Conservation (phyloP, 306 rosid genomes). For the Cicer cuneatum region DNA sequence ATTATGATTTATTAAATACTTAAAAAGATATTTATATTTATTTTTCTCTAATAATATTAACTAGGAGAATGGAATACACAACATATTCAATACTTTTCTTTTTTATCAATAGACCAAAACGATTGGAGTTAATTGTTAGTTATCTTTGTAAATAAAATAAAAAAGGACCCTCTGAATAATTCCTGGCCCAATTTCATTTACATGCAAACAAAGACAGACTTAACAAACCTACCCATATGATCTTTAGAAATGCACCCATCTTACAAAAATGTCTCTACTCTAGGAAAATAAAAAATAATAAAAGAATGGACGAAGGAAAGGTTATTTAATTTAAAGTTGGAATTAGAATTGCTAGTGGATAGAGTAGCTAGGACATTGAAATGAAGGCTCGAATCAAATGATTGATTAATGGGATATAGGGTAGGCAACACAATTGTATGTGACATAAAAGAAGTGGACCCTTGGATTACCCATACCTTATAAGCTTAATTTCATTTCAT, state of each 20-base stretch:
- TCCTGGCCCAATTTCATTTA: conserved; percentile 21
- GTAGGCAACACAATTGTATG: background rate
- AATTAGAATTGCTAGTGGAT: background rate
- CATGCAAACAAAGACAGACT: conserved; percentile 24
- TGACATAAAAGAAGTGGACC: conserved; percentile 46
- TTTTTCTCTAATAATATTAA: no score
- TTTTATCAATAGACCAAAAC: no score
- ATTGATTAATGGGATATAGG: background rate
- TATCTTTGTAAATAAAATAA: conserved; percentile 5
- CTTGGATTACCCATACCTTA: conserved; percentile 3
- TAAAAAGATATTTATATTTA: no score
- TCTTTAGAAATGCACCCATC: background rate
- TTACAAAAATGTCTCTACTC: background rate
- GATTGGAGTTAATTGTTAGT: background rate
- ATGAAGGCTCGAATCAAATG: background rate
- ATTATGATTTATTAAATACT: no score
- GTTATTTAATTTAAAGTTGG: background rate
- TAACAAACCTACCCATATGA: conserved; percentile 20
- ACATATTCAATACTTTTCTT: no score
- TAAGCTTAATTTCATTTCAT: conserved; percentile 26
- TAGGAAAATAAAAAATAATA: background rate
- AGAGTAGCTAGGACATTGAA: conserved; percentile 25
- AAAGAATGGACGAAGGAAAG: background rate
- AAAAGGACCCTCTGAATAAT: conserved; percentile 7
- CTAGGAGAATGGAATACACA: no score